These are phyloP conservation scores for Neofusicoccum umdonicola DNA, from an alignment of 2,329 filamentous ascomycete genomes.

Conservation along the genomic window DNA sequence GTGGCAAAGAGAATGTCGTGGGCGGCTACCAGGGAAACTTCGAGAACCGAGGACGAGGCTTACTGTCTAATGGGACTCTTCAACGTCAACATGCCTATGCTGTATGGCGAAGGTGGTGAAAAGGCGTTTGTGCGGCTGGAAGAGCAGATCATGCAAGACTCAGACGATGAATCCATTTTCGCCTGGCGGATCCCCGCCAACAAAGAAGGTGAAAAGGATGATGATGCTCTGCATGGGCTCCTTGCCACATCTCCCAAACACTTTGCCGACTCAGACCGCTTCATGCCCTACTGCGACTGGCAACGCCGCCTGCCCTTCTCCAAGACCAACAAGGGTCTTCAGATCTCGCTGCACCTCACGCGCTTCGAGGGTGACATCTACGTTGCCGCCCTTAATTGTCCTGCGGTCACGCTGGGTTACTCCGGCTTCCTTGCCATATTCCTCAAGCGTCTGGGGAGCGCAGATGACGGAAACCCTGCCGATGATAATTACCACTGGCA, in stretches of 20 bases:
- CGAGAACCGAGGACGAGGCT: conserved; percentile 4
- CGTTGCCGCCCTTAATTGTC: neutral
- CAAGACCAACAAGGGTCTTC: neutral
- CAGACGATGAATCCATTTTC: conserved; percentile 17
- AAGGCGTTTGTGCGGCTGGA: conserved; percentile 20
- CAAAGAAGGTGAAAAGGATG: neutral
- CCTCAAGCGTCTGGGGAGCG: neutral
- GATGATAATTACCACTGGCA: too few species aligned
- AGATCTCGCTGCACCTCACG: neutral
- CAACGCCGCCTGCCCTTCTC: neutral
- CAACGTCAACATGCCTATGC: conserved; percentile 16
- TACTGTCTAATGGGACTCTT: conserved; percentile 18
- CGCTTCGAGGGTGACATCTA: neutral
- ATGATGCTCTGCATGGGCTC: neutral
- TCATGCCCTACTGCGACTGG: neutral
- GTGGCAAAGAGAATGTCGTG: conserved; percentile 14
- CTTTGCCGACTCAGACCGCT: neutral
- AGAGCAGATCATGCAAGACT: conserved; percentile 13
- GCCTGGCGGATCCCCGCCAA: neutral
- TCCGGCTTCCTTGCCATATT: neutral
- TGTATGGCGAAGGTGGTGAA: conserved; percentile 17
- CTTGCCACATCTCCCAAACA: neutral
- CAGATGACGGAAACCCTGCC: too few species aligned
- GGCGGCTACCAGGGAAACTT: conserved; percentile 6
- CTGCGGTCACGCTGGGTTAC: neutral